Conservation (phyloP, 495 filamentous ascomycete genomes). For the Jackrogersella minutella region DNA sequence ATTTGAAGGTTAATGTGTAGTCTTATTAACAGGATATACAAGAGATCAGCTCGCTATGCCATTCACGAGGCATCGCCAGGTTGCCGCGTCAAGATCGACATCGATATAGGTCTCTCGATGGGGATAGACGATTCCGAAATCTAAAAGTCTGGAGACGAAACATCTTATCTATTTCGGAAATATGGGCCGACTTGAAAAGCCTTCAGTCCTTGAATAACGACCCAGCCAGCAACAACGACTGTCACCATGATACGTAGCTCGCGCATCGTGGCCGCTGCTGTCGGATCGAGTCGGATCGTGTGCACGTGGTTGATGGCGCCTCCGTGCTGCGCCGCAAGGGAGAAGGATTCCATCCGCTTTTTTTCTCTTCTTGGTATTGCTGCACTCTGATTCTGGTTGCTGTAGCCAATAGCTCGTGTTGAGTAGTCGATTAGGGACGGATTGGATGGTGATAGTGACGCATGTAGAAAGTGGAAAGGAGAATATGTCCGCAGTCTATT, state of each 20-base stretch:
- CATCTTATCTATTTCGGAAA: conserved; percentile 19
- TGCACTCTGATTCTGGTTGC: background rate
- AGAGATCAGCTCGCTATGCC: no score
- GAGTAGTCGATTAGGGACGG: background rate
- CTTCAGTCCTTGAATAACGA: conserved; percentile 54
- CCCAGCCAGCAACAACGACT: conserved; percentile 72
- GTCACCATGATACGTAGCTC: conserved; percentile 74
- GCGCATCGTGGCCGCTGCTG: conserved; percentile 60
- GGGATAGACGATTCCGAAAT: background rate
- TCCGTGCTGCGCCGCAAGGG: conserved; percentile 40
- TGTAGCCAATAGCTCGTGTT: background rate
- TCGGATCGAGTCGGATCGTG: conserved; percentile 39
- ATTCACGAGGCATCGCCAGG: background rate
- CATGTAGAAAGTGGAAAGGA: no score
- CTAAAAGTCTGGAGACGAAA: background rate
- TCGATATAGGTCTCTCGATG: background rate
- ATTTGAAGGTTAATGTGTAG: background rate
- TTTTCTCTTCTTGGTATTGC: background rate
- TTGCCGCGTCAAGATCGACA: background rate
- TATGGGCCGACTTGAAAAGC: background rate
- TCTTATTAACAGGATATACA: no score
- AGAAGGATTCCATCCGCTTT: conserved; percentile 43
- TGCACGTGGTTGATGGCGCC: conserved; percentile 44
- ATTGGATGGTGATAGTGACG: background rate
- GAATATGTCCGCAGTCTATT: background rate